Conservation (phyloP, 75 land plant species). For the Picea glauca region DNA sequence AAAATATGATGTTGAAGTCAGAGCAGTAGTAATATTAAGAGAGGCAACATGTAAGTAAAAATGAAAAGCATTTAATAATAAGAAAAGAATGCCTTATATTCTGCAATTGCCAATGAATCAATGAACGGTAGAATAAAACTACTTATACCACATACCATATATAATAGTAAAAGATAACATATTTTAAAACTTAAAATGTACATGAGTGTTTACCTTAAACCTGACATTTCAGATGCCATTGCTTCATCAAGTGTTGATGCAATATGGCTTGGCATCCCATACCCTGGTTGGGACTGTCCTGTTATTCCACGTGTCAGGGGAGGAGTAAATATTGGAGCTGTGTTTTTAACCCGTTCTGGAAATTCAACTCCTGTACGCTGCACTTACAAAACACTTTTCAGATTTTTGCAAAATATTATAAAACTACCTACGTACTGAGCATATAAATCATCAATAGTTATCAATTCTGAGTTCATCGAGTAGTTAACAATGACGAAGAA, state of each 20-base stretch:
- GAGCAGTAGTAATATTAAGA: slow-evolving; percentile 5
- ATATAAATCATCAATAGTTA: no score
- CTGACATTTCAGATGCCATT: slow-evolving; percentile 61
- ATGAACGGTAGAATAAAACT: not conserved
- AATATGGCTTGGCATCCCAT: slow-evolving; percentile 68
- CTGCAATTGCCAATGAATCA: not conserved
- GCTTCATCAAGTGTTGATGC: slow-evolving; percentile 65
- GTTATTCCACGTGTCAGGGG: slow-evolving; percentile 50
- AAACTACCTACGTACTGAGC: no score
- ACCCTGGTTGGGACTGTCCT: slow-evolving; percentile 30
- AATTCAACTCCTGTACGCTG: no score
- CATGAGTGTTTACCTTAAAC: slow-evolving; percentile 25
- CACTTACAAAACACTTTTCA: no score
- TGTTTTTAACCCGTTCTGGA: no score
- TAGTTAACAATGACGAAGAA: no score
- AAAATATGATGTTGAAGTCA: not conserved
- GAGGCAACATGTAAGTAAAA: not conserved
- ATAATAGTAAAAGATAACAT: not conserved
- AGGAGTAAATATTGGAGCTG: slow-evolving; percentile 87
- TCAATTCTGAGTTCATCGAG: no score
- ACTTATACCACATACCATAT: not conserved
- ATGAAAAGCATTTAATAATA: not conserved
- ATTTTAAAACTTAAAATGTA: not conserved
- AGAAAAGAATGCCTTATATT: not conserved
- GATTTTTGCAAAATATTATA: no score